Conservation (phyloP, 805 yeast species). For the Kuraishia borneana region DNA sequence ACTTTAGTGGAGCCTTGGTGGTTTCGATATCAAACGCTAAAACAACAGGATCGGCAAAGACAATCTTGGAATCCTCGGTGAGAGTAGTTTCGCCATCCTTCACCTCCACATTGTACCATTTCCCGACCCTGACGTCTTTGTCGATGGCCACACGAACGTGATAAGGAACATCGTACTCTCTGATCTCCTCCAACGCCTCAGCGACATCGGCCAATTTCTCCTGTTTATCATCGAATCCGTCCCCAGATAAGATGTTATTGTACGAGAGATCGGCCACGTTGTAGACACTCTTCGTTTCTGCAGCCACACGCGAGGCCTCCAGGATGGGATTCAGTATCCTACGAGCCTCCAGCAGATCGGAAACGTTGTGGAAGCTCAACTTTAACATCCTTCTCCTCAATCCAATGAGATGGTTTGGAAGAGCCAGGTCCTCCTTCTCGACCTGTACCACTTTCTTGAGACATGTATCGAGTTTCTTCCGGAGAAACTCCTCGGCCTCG, state of each 20-base stretch:
- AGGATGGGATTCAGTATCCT: slow-evolving; percentile 59
- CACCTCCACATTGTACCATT: slow-evolving; percentile 83
- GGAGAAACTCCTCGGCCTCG: slow-evolving; percentile 80
- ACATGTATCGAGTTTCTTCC: slow-evolving; percentile 52
- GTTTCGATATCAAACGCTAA: slow-evolving; percentile 97
- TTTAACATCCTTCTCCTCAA: slow-evolving; percentile 51
- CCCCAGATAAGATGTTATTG: slow-evolving; percentile 18
- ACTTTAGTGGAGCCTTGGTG: slow-evolving; percentile 89
- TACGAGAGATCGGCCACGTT: slow-evolving; percentile 37
- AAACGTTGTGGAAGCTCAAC: slow-evolving; percentile 62
- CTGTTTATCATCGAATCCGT: slow-evolving; percentile 7
- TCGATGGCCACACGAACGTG: slow-evolving; percentile 96
- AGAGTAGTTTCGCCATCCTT: slow-evolving; percentile 42
- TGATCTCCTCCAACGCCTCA: slow-evolving; percentile 61
- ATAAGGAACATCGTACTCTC: slow-evolving; percentile 95
- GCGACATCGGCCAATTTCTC: slow-evolving; percentile 37
- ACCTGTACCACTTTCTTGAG: slow-evolving; percentile 47
- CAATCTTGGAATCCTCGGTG: slow-evolving; percentile 59
- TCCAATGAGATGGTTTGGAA: slow-evolving; percentile 85
- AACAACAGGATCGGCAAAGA: slow-evolving; percentile 96
- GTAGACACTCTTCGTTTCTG: slow-evolving; percentile 59
- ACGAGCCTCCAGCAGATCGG: slow-evolving; percentile 69
- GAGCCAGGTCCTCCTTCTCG: slow-evolving; percentile 65
- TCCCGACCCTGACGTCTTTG: slow-evolving; percentile 76
- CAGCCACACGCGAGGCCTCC: slow-evolving; percentile 48